Evolutionary conservation across 768 basidiomycete species (phyloP).

Genomic region (Tricholoma hemisulphureum): DNA sequence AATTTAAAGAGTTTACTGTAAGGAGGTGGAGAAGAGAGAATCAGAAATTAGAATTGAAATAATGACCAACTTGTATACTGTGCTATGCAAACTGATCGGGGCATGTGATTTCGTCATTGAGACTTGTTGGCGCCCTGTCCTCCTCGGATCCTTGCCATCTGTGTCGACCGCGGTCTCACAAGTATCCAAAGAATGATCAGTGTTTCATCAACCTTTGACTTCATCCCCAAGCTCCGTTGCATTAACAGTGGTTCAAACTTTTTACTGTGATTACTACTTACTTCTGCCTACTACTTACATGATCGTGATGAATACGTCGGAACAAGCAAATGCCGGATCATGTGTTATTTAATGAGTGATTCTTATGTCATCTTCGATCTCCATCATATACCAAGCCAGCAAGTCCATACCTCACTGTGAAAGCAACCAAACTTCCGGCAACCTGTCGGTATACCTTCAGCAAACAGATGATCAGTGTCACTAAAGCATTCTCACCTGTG

Average conservation of each 20-base stretch:
- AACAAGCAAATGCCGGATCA: not conserved
- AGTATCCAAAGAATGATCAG: too few relatives aligned
- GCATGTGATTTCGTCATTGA: slow-evolving; percentile 46
- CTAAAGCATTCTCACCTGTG: slow-evolving; percentile 53
- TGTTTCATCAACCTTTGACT: too few relatives aligned
- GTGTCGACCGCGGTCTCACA: too few relatives aligned
- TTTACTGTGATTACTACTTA: too few relatives aligned
- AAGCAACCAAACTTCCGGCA: slow-evolving; percentile 76
- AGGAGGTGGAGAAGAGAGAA: not conserved
- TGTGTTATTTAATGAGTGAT: not conserved
- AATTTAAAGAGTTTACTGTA: too few relatives aligned
- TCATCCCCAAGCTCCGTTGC: not conserved
- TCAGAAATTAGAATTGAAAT: not conserved
- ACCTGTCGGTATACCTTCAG: slow-evolving; percentile 41
- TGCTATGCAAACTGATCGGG: slow-evolving; percentile 12
- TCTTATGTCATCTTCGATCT: slow-evolving; percentile 63
- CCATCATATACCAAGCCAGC: slow-evolving; percentile 91
- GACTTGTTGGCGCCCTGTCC: not conserved
- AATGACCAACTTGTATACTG: not conserved
- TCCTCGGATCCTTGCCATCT: too few relatives aligned
- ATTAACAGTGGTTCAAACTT: too few relatives aligned
- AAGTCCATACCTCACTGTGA: slow-evolving; percentile 85
- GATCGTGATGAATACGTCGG: too few relatives aligned
- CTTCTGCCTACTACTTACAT: too few relatives aligned
- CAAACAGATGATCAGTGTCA: not conserved